Evolutionary conservation across 2,329 filamentous ascomycete genomes (phyloP).

Genomic region (Aureobasidium zeae): DNA sequence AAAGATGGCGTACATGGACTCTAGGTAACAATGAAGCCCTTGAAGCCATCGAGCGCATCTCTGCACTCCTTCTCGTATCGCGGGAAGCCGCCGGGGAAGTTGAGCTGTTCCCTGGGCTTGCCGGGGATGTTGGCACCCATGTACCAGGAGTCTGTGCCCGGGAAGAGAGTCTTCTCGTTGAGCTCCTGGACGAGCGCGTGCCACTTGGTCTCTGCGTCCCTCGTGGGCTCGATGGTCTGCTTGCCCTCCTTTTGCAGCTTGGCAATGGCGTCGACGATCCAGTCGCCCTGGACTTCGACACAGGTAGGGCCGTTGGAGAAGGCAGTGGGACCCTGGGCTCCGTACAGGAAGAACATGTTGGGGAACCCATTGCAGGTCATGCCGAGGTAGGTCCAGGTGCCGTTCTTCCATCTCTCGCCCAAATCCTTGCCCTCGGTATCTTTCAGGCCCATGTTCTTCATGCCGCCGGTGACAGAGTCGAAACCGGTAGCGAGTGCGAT

Average conservation of each 20-base stretch:
- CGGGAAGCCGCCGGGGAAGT: conserved; percentile 35
- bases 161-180: conserved; percentile 35
- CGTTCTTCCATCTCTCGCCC: conserved; percentile 35
- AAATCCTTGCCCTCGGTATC: conserved; percentile 32
- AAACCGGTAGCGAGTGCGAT: conserved; percentile 41
- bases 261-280: conserved; percentile 36
- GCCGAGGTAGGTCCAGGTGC: conserved; percentile 36
- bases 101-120: conserved; percentile 38
- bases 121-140: conserved; percentile 39
- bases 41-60: conserved; percentile 28
- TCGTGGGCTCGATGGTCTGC: conserved; percentile 33
- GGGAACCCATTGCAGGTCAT: conserved; percentile 34
- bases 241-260: conserved; percentile 31
- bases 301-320: conserved; percentile 40
- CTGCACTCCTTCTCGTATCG: conserved; percentile 34
- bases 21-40: conserved; percentile 21
- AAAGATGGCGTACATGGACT: neutral
- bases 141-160: conserved; percentile 35
- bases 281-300: conserved; percentile 37
- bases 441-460: conserved; percentile 32
- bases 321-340: conserved; percentile 38
- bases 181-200: conserved; percentile 31
- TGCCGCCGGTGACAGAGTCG: conserved; percentile 38
- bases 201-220: conserved; percentile 37
- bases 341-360: conserved; percentile 32